Percentiles rank a stretch among this genome's conserved stretches.
phyloP scores from a whole-genome alignment of 2,329 filamentous ascomycete species.

The Aspergillus unguis region DNA sequence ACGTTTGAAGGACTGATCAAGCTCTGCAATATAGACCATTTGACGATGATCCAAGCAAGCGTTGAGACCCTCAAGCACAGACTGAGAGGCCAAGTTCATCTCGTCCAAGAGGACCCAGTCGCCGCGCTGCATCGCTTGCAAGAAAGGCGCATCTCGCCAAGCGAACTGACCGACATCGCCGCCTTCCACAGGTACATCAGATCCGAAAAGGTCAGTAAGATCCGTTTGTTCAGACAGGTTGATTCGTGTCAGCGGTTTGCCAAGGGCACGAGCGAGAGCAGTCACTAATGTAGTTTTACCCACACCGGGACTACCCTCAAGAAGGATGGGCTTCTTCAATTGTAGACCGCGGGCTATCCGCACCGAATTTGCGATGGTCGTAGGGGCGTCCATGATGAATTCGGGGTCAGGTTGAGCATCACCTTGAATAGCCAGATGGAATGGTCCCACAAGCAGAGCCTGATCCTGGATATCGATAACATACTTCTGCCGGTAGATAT shows the following conservation, averaged over 20 bases:
- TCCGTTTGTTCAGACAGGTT: conserved; percentile 98
- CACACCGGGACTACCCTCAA: conserved; percentile 97
- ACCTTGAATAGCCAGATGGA: conserved; percentile 59
- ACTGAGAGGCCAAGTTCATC: conserved; percentile 98
- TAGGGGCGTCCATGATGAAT: conserved; percentile 84
- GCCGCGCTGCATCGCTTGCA: conserved; percentile 93
- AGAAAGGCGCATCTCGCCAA: conserved; percentile 92
- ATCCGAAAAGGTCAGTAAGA: conserved; percentile 94
- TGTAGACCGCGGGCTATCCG: conserved; percentile 85
- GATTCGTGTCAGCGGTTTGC: conserved; percentile 82
- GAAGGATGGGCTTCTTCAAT: conserved; percentile 81
- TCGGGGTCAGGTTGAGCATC: conserved; percentile 52
- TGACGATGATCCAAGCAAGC: conserved; percentile 95
- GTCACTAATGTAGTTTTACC: conserved; percentile 93
- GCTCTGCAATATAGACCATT: conserved; percentile 90
- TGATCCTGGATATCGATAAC: conserved; percentile 55
- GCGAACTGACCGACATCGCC: conserved; percentile 85
- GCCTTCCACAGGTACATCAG: conserved; percentile 93
- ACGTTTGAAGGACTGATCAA: conserved; percentile 88
- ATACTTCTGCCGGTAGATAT: conserved; percentile 63
- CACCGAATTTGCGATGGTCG: conserved; percentile 86
- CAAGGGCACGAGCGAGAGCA: conserved; percentile 75
- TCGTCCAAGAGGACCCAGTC: conserved; percentile 97
- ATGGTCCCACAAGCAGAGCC: conserved; percentile 67
- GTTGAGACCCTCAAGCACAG: conserved; percentile 91